Percentiles rank a stretch among this genome's conserved stretches.
phyloP scores from a whole-genome alignment of 2,329 filamentous ascomycete genomes.

The Pseudogymnoascus sp. region DNA sequence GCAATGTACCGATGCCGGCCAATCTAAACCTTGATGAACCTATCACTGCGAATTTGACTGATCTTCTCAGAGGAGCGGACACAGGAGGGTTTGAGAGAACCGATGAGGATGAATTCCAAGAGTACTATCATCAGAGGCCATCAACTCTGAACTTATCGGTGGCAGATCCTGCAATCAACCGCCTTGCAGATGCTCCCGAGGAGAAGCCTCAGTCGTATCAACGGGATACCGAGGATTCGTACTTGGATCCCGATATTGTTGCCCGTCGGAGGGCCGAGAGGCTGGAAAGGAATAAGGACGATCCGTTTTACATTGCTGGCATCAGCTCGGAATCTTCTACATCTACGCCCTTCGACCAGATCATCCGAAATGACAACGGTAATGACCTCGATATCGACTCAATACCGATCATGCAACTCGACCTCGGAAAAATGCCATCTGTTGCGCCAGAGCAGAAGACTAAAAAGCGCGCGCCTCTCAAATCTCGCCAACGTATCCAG shows the following conservation, averaged over 20 bases:
- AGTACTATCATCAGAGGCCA: conserved; percentile 54
- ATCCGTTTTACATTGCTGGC: conserved; percentile 83
- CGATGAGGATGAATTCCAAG: conserved; percentile 59
- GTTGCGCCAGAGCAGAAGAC: conserved; percentile 18
- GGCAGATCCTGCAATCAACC: conserved; percentile 48
- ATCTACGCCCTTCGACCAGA: conserved; percentile 72
- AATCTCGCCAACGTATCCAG: conserved; percentile 53
- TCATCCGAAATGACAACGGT: conserved; percentile 63
- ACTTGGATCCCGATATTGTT: conserved; percentile 64
- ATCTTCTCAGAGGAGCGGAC: conserved; percentile 53
- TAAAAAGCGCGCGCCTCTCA: conserved; percentile 31
- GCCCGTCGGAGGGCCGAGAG: conserved; percentile 70
- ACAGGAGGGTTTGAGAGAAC: conserved; percentile 41
- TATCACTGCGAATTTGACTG: conserved; percentile 67
- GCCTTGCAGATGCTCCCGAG: conserved; percentile 40
- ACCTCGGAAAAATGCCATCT: conserved; percentile 52
- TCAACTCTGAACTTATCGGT: conserved; percentile 38
- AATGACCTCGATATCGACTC: conserved; percentile 82
- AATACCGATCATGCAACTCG: conserved; percentile 91
- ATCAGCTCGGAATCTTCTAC: conserved; percentile 47
- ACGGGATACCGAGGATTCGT: conserved; percentile 54
- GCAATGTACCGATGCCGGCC: conserved; percentile 72
- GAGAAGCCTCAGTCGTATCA: conserved; percentile 48
- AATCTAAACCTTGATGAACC: conserved; percentile 72
- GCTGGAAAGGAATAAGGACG: conserved; percentile 75